Percentiles rank a stretch among this genome's conserved stretches.
phyloP scores from a whole-genome alignment of 352 stramenopile genomes.

The Globisporangium ultimum region DNA sequence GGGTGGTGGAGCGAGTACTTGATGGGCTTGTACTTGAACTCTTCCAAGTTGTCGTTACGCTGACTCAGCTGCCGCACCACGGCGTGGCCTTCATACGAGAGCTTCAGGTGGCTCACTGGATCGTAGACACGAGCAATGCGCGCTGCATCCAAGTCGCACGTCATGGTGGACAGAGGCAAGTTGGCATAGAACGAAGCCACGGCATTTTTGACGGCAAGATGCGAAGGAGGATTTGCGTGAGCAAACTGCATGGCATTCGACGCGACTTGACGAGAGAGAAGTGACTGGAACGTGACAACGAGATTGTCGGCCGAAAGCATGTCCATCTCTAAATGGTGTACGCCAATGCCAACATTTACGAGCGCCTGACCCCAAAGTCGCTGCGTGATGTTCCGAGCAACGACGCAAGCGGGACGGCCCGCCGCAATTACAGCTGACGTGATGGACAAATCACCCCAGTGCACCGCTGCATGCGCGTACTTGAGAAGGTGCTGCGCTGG shows the following conservation, averaged over 20 bases:
- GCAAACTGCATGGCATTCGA: slow-evolving; percentile 38
- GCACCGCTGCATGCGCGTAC: too few relatives aligned
- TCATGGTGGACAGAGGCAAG: slow-evolving; percentile 62
- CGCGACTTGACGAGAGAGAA: slow-evolving; percentile 29
- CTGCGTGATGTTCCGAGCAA: slow-evolving; percentile 12
- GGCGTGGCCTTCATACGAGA: slow-evolving; percentile 67
- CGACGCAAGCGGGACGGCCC: too few relatives aligned
- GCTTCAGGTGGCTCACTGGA: slow-evolving; percentile 52
- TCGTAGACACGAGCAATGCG: slow-evolving; percentile 72
- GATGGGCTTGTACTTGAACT: slow-evolving; percentile 76
- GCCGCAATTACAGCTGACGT: too few relatives aligned
- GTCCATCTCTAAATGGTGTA: slow-evolving; percentile 37
- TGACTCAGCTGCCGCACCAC: slow-evolving; percentile 47
- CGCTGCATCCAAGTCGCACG: slow-evolving; percentile 60
- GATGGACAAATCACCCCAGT: too few relatives aligned
- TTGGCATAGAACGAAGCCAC: slow-evolving; percentile 63
- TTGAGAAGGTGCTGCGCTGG: too few relatives aligned
- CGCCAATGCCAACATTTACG: slow-evolving; percentile 32
- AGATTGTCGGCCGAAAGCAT: slow-evolving; percentile 33
- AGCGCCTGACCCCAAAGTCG: slow-evolving; percentile 58
- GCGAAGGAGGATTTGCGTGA: slow-evolving; percentile 29
- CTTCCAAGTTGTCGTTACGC: slow-evolving; percentile 13
- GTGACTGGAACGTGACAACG: slow-evolving; percentile 31
- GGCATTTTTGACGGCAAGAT: slow-evolving; percentile 36
- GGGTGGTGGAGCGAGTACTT: slow-evolving; percentile 55